phyloP scores from a whole-genome alignment of 2,329 filamentous ascomycete species.

The Xylaria arbuscula region DNA sequence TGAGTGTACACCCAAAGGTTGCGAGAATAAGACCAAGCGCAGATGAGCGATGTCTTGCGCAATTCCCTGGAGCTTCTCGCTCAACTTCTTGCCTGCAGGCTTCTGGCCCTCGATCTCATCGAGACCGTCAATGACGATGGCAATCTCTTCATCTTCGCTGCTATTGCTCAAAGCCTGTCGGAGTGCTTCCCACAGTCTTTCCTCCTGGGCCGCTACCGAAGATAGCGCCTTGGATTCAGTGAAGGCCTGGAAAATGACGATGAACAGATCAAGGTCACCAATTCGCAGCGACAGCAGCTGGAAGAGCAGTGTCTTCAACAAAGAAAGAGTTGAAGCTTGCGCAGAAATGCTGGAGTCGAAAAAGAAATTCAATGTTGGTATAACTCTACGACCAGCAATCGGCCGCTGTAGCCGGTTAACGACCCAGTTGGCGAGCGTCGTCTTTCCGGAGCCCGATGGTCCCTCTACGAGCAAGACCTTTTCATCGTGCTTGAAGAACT shows the following conservation, averaged over 20 bases:
- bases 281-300: slow-evolving; percentile 34
- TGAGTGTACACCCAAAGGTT: slow-evolving; percentile 23
- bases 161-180: slow-evolving; percentile 27
- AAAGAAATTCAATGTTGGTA: slow-evolving; percentile 36
- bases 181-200: slow-evolving; percentile 34
- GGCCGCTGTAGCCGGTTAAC: slow-evolving; percentile 35
- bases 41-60: slow-evolving; percentile 27
- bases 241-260: slow-evolving; percentile 29
- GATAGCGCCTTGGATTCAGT: slow-evolving; percentile 28
- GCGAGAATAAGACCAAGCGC: slow-evolving; percentile 32
- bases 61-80: slow-evolving; percentile 29
- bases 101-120: slow-evolving; percentile 38
- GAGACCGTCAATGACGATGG: slow-evolving; percentile 33
- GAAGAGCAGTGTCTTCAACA: slow-evolving; percentile 37
- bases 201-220: slow-evolving; percentile 27
- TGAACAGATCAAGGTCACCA: slow-evolving; percentile 35
- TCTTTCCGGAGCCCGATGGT: slow-evolving; percentile 34
- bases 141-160: slow-evolving; percentile 33
- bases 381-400: slow-evolving; percentile 27
- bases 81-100: slow-evolving; percentile 33
- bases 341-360: slow-evolving; percentile 30
- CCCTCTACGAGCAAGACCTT: slow-evolving; percentile 34
- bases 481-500: slow-evolving; percentile 38
- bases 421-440: slow-evolving; percentile 37
- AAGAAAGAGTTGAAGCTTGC: slow-evolving; percentile 28